phyloP scores from a whole-genome alignment of 768 basidiomycete genomes.

The Mycena vulgaris region DNA sequence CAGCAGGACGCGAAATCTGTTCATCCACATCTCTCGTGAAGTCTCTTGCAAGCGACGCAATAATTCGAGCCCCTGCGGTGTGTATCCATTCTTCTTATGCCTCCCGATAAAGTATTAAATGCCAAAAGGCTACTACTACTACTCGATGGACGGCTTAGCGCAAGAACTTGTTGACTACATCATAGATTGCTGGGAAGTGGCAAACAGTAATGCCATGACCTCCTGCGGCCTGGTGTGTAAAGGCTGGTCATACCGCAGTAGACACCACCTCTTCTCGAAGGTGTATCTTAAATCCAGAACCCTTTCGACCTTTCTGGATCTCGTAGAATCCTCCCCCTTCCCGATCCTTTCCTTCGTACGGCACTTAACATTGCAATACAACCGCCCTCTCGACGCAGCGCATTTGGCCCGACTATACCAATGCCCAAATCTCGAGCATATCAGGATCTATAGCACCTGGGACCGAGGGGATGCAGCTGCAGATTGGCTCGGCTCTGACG shows the following conservation, averaged over 20 bases:
- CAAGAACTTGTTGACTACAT: neutral
- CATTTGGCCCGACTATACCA: neutral
- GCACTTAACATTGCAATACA: neutral
- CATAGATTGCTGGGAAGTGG: neutral
- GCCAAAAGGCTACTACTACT: too few relatives aligned
- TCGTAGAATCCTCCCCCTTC: neutral
- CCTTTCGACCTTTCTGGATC: neutral
- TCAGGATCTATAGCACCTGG: too few relatives aligned
- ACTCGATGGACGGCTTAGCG: neutral
- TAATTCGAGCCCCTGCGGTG: too few relatives aligned
- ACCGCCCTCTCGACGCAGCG: neutral
- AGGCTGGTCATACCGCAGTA: neutral
- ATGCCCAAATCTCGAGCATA: too few relatives aligned
- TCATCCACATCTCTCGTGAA: too few relatives aligned
- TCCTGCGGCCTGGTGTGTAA: neutral
- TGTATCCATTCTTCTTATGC: too few relatives aligned
- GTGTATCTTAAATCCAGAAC: too few relatives aligned
- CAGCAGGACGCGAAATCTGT: too few relatives aligned
- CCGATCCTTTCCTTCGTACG: neutral
- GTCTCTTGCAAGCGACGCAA: too few relatives aligned
- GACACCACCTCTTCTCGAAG: neutral
- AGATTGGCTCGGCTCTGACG: too few relatives aligned
- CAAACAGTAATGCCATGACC: neutral
- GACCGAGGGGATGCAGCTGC: too few relatives aligned
- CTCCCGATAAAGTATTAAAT: too few relatives aligned